phyloP scores from a whole-genome alignment of 192 early-diverging fungal species.

The Spizellomyces punctatus region DNA sequence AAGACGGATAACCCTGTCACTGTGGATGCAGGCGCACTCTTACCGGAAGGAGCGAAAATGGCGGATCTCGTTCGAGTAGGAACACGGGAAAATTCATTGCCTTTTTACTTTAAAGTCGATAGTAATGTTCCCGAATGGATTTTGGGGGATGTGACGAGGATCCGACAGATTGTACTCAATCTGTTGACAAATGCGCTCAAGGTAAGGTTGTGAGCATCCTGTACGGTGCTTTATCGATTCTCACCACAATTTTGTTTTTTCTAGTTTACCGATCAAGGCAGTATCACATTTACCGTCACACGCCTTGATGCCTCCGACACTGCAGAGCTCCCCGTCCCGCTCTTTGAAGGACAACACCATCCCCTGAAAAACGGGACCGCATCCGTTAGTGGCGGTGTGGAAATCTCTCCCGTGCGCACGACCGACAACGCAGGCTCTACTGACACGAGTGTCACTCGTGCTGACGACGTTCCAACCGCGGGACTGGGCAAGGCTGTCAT shows the following conservation, averaged over 20 bases:
- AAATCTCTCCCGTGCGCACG: neutral
- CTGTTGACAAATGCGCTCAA: constrained; percentile 33
- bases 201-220: neutral
- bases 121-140: constrained; percentile 21
- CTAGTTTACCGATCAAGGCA: constrained; percentile 11
- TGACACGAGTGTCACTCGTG: neutral
- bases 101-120: constrained; percentile 17
- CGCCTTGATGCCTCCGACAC: neutral
- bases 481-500: neutral
- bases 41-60: neutral
- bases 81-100: neutral
- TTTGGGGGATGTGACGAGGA: constrained; percentile 23
- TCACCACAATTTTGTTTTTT: neutral
- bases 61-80: neutral
- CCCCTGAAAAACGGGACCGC: neutral
- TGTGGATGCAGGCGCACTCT: neutral
- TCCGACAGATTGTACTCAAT: constrained; percentile 33
- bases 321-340: neutral
- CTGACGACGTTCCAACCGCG: neutral
- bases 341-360: constrained; percentile 20
- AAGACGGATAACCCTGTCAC: neutral
- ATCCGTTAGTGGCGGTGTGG: neutral
- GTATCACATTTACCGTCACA: constrained; percentile 6
- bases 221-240: neutral
- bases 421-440: too few relatives aligned